Percentiles rank a stretch among this genome's conserved stretches.
Conservation (phyloP, 1,139 yeast species). For the Sugiyamaella sp. region DNA sequence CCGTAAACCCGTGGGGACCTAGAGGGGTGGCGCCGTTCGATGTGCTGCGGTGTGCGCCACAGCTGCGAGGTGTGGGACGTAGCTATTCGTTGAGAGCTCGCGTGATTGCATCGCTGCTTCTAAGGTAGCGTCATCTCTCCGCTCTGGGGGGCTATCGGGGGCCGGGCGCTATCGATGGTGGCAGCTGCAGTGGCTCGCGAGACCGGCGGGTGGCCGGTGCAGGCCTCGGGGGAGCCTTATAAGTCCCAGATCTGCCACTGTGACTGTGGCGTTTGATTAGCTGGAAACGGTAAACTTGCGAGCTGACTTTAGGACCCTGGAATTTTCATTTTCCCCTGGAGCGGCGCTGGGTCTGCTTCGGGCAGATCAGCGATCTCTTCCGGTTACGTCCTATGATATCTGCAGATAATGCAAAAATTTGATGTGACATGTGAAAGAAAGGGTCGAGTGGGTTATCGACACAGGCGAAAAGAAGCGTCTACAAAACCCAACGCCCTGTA, state of each 20-base stretch:
- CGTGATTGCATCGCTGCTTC: neutral
- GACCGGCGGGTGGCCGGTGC: neutral
- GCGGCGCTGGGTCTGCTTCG: neutral
- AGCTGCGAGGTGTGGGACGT: neutral
- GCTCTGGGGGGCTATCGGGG: neutral
- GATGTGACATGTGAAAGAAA: conserved; percentile 8
- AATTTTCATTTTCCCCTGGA: neutral
- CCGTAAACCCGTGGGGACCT: too few relatives aligned
- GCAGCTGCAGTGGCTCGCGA: neutral
- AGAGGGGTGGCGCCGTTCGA: neutral
- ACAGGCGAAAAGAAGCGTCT: neutral
- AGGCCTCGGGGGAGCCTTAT: neutral
- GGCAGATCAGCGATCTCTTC: neutral
- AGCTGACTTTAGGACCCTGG: conserved; percentile 1
- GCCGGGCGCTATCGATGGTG: too few relatives aligned
- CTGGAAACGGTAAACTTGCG: too few relatives aligned
- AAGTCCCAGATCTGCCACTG: neutral
- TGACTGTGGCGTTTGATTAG: too few relatives aligned
- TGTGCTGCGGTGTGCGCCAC: neutral
- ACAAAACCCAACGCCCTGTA: conserved; percentile 1
- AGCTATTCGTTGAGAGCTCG: neutral
- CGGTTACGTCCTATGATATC: neutral
- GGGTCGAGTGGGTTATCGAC: neutral
- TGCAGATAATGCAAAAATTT: conserved; percentile 12
- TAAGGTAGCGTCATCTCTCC: neutral